phyloP scores from a whole-genome alignment of 169 alveolate species.

The Haemoproteus tartakovskyi region DNA sequence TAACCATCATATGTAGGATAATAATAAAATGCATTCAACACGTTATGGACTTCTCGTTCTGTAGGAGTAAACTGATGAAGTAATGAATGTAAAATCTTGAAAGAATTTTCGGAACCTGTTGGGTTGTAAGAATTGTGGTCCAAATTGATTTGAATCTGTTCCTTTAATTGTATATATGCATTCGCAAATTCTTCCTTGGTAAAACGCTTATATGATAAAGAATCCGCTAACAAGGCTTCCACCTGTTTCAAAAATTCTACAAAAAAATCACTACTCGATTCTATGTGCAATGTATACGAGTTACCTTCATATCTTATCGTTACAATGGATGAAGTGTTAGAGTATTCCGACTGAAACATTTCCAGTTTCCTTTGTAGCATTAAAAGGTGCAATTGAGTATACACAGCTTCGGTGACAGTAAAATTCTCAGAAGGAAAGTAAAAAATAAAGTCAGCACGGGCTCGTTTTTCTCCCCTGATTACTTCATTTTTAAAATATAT shows the following conservation, averaged over 20 bases:
- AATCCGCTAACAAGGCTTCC: constrained; percentile 25
- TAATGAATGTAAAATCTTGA: constrained; percentile 50
- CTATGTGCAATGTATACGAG: constrained; percentile 36
- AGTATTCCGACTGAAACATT: constrained; percentile 23
- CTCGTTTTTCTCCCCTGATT: no score
- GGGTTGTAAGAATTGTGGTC: no score
- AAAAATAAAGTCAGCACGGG: constrained; percentile 48
- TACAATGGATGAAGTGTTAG: constrained; percentile 37
- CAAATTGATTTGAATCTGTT: no score
- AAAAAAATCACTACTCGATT: constrained; percentile 23
- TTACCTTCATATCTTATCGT: constrained; percentile 9
- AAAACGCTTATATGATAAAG: constrained; percentile 22
- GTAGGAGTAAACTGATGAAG: constrained; percentile 47
- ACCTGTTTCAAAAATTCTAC: constrained; percentile 19
- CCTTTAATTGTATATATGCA: constrained; percentile 44
- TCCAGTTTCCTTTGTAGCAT: constrained; percentile 26
- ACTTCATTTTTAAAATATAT: constrained; percentile 49
- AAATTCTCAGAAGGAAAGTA: constrained; percentile 52
- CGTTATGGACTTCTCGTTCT: constrained; percentile 30
- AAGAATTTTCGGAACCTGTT: constrained; percentile 21
- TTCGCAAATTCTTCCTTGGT: constrained; percentile 42
- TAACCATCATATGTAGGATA: constrained; percentile 51
- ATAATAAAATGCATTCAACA: constrained; percentile 38
- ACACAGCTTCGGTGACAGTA: constrained; percentile 47
- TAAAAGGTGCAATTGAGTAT: constrained; percentile 48